phyloP scores from a whole-genome alignment of 2,329 filamentous ascomycete species.

The Sporothrix globosa region DNA sequence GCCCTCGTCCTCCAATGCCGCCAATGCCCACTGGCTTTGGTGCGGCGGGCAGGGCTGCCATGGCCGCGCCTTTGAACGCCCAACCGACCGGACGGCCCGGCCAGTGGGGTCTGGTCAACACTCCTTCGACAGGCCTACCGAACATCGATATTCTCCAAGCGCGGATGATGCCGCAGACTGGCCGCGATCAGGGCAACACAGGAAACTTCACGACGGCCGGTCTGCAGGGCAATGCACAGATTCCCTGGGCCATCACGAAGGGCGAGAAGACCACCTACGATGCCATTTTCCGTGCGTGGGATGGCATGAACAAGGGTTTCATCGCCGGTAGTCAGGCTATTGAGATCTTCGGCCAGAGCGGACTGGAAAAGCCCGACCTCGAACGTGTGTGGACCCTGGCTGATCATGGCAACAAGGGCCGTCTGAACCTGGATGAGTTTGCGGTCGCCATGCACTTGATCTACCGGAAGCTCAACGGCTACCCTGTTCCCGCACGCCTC shows the following conservation, averaged over 20 bases:
- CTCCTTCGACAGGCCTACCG: constrained; percentile 82
- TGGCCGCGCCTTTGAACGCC: constrained; percentile 73
- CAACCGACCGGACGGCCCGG: constrained; percentile 92
- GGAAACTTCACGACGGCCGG: constrained; percentile 77
- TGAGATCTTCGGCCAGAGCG: constrained; percentile 96
- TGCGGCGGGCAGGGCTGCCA: constrained; percentile 63
- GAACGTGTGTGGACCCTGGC: constrained; percentile 94
- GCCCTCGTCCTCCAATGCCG: constrained; percentile 83
- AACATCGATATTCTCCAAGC: constrained; percentile 92
- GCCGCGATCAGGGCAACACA: constrained; percentile 69
- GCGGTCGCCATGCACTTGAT: constrained; percentile 99
- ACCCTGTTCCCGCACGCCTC: constrained; percentile 83
- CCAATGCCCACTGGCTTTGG: constrained; percentile 68
- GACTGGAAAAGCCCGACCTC: constrained; percentile 84
- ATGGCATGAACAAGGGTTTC: constrained; percentile 88
- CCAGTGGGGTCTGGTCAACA: constrained; percentile 98
- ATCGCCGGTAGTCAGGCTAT: constrained; percentile 92
- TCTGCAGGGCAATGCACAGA: constrained; percentile 88
- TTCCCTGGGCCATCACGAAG: constrained; percentile 98
- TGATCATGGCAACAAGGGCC: constrained; percentile 90
- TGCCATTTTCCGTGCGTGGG: constrained; percentile 92
- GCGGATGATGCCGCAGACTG: constrained; percentile 96
- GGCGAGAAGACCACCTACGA: constrained; percentile 98
- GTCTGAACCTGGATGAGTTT: constrained; percentile 94
- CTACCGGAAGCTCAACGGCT: constrained; percentile 94